Evolutionary conservation across 176 grass and related monocot genomes (phyloP).

Genomic region (Otatea glauca): DNA sequence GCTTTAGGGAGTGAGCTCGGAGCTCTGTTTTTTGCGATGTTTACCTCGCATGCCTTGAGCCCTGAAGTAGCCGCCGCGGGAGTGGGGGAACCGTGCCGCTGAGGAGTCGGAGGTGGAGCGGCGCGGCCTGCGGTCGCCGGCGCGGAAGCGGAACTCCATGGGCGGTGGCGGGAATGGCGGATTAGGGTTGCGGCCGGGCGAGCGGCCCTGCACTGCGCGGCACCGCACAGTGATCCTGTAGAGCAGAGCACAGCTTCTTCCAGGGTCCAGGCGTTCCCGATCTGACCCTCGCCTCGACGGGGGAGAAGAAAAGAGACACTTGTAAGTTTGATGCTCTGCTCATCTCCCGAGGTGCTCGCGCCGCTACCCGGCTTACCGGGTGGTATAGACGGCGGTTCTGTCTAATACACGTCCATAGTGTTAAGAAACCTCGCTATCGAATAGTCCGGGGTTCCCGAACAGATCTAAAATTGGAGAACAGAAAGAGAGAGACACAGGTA

Average conservation of each 20-base stretch:
- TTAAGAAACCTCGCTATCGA: no score
- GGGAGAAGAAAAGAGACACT: background rate
- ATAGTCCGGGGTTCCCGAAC: no score
- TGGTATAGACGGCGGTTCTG: no score
- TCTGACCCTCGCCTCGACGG: background rate
- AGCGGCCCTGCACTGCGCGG: background rate
- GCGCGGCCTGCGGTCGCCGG: constrained; percentile 32
- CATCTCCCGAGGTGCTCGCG: background rate
- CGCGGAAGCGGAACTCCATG: constrained; percentile 59
- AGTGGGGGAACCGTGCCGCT: background rate
- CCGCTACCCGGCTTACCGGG: background rate
- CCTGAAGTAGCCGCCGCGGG: background rate
- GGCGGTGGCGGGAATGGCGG: no score
- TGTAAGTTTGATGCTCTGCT: background rate
- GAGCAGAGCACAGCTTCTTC: background rate
- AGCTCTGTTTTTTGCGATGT: background rate
- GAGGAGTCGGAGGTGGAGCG: background rate
- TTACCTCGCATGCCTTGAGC: constrained; percentile 40
- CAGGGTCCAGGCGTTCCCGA: background rate
- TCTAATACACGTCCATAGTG: no score
- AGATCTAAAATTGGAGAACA: no score
- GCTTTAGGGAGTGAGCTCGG: background rate
- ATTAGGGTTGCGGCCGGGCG: background rate
- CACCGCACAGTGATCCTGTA: background rate
- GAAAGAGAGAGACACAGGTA: no score